phyloP scores from a whole-genome alignment of 768 basidiomycete species.

The Mycena floridula region DNA sequence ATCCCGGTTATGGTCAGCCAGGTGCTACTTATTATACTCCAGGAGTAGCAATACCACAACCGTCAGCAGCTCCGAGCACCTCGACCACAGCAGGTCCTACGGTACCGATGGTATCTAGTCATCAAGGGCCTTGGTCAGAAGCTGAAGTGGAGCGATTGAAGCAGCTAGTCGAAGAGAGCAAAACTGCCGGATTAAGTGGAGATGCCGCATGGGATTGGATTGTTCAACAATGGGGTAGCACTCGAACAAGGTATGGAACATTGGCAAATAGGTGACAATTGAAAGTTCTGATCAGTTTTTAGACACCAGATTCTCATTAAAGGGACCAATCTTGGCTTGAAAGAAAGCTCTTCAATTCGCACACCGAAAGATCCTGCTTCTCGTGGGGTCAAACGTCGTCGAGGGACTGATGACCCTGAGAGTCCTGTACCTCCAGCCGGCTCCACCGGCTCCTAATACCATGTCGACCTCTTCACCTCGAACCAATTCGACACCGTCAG shows the following conservation, averaged over 20 bases:
- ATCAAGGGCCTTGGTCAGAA: conserved; percentile 74
- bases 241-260: conserved; percentile 57
- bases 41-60: too few species aligned
- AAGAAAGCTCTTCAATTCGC: conserved; percentile 56
- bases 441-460: conserved; percentile 21
- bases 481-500: conserved; percentile 37
- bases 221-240: conserved; percentile 65
- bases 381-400: conserved; percentile 54
- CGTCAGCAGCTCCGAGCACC: conserved; percentile 13
- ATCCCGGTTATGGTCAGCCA: conserved; percentile 26
- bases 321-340: conserved; percentile 71
- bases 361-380: conserved; percentile 8
- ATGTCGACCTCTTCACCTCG: conserved; percentile 31
- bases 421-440: conserved; percentile 19
- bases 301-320: conserved; percentile 84
- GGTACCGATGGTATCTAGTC: conserved; percentile 32
- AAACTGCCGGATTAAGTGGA: conserved; percentile 36
- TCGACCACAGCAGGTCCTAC: conserved; percentile 17
- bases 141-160: conserved; percentile 69
- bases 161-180: conserved; percentile 64
- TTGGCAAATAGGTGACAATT: not conserved
- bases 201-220: conserved; percentile 82
- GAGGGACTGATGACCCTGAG: conserved; percentile 34
- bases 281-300: not conserved
- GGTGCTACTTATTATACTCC: too few species aligned